Conservation (phyloP, 306 rosid species). For the Casuarina glauca region DNA sequence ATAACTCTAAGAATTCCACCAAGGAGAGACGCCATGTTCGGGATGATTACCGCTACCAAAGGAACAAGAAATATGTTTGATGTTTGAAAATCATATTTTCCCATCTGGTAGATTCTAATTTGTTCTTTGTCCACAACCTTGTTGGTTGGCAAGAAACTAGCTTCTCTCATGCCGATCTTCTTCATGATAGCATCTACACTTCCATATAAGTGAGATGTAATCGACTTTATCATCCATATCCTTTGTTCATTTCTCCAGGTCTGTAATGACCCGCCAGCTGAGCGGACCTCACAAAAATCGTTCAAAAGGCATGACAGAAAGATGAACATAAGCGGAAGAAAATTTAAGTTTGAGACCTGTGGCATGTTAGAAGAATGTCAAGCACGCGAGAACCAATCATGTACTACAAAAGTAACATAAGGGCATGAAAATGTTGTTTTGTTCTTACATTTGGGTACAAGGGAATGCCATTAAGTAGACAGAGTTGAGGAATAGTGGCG, state of each 20-base stretch:
- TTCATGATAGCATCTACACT: constrained; percentile 54
- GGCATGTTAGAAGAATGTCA: not conserved
- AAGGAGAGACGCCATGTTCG: constrained; percentile 43
- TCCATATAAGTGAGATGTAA: constrained; percentile 51
- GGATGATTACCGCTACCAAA: constrained; percentile 39
- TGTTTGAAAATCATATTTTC: constrained; percentile 56
- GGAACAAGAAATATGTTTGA: constrained; percentile 57
- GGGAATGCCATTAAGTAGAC: constrained; percentile 53
- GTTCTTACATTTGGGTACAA: constrained; percentile 65
- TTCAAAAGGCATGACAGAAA: constrained; percentile 34
- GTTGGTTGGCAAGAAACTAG: constrained; percentile 60
- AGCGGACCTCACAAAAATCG: constrained; percentile 48
- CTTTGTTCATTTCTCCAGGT: constrained; percentile 56
- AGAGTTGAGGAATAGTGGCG: constrained; percentile 60
- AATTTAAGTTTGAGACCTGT: constrained; percentile 56
- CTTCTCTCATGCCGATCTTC: constrained; percentile 48
- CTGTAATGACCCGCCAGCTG: constrained; percentile 43
- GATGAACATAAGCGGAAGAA: constrained; percentile 38
- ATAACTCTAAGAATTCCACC: constrained; percentile 43
- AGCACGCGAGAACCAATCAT: no score
- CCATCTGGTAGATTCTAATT: constrained; percentile 43
- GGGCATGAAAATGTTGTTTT: not conserved
- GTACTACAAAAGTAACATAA: not conserved
- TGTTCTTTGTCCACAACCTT: constrained; percentile 50
- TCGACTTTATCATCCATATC: constrained; percentile 59